Evolutionary conservation across 108 stramenopile genomes (phyloP).

Genomic region (Cyclotella kingstonii): DNA sequence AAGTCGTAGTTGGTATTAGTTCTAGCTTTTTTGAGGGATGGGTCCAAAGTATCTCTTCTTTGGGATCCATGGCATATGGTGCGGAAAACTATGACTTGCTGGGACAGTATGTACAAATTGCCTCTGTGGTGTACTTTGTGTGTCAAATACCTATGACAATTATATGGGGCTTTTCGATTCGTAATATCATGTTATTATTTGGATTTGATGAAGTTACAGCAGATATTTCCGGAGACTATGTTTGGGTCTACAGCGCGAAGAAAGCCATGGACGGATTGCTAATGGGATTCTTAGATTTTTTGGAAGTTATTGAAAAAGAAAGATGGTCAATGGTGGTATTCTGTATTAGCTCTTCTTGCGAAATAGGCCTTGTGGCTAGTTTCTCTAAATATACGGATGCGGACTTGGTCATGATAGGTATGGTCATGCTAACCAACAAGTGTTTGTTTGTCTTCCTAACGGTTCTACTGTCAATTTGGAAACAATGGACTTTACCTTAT

Average conservation of each 20-base stretch:
- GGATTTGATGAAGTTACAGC: slow-evolving; percentile 30
- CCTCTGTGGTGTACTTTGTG: slow-evolving; percentile 4
- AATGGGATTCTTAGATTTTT: slow-evolving; percentile 4
- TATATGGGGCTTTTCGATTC: slow-evolving; percentile 27
- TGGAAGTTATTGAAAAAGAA: slow-evolving; percentile 20
- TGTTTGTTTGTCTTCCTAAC: slow-evolving; percentile 26
- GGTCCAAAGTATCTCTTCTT: slow-evolving; percentile 31
- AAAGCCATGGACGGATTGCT: slow-evolving; percentile 9
- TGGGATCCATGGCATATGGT: slow-evolving; percentile 33
- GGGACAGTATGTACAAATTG: slow-evolving; percentile 29
- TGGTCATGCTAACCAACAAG: slow-evolving; percentile 11
- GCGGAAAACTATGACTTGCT: slow-evolving; percentile 33
- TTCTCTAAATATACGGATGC: slow-evolving; percentile 14
- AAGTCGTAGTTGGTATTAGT: slow-evolving; percentile 31
- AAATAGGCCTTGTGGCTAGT: neutral
- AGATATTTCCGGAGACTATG: slow-evolving; percentile 11
- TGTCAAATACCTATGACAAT: slow-evolving; percentile 23
- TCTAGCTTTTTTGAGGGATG: slow-evolving; percentile 28
- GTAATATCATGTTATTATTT: slow-evolving; percentile 18
- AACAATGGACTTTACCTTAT: slow-evolving; percentile 6
- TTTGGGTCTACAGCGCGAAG: slow-evolving; percentile 18
- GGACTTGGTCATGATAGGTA: slow-evolving; percentile 32
- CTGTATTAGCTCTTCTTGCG: slow-evolving; percentile 8
- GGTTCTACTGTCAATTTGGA: slow-evolving; percentile 10
- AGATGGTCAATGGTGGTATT: slow-evolving; percentile 13